phyloP scores from a whole-genome alignment of 2,329 filamentous ascomycete species.

The Fonsecaea nubica region DNA sequence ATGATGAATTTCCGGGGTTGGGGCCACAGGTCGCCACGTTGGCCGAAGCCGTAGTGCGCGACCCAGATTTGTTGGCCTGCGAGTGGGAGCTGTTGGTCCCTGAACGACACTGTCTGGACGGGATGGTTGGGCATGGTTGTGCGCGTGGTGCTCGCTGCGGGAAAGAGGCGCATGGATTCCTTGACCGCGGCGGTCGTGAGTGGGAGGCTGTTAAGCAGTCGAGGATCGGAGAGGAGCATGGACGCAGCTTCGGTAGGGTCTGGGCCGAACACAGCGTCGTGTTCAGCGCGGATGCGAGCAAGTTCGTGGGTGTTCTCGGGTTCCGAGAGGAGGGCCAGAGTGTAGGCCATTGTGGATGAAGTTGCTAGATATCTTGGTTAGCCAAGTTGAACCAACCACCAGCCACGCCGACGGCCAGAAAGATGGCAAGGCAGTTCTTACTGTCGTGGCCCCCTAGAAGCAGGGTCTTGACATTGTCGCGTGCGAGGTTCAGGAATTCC shows the following conservation, averaged over 20 bases:
- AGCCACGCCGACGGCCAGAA: neutral
- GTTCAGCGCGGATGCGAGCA: slow-evolving; percentile 55
- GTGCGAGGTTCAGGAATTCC: slow-evolving; percentile 25
- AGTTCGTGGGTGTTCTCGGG: slow-evolving; percentile 44
- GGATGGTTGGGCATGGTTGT: slow-evolving; percentile 16
- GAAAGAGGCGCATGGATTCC: slow-evolving; percentile 62
- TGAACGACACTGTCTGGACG: slow-evolving; percentile 16
- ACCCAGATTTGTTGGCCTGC: slow-evolving; percentile 33
- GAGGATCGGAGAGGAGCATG: slow-evolving; percentile 31
- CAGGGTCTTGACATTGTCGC: slow-evolving; percentile 47
- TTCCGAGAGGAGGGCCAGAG: slow-evolving; percentile 48
- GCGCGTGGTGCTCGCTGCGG: slow-evolving; percentile 45
- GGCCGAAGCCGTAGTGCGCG: slow-evolving; percentile 35
- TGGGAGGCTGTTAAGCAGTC: slow-evolving; percentile 52
- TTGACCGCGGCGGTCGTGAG: slow-evolving; percentile 63
- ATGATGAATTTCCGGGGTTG: slow-evolving; percentile 44
- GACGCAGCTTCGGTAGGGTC: slow-evolving; percentile 50
- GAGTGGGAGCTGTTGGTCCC: slow-evolving; percentile 33
- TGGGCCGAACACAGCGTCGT: slow-evolving; percentile 58
- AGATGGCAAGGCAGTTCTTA: neutral
- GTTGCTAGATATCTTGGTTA: slow-evolving; percentile 26
- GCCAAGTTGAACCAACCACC: neutral
- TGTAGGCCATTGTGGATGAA: slow-evolving; percentile 43
- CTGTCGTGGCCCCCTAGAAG: slow-evolving; percentile 47
- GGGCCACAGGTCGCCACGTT: slow-evolving; percentile 32